Base-by-base conservation (phyloP, 1,284 basidiomycete species). In the Pisolithus thermaeus region DNA sequence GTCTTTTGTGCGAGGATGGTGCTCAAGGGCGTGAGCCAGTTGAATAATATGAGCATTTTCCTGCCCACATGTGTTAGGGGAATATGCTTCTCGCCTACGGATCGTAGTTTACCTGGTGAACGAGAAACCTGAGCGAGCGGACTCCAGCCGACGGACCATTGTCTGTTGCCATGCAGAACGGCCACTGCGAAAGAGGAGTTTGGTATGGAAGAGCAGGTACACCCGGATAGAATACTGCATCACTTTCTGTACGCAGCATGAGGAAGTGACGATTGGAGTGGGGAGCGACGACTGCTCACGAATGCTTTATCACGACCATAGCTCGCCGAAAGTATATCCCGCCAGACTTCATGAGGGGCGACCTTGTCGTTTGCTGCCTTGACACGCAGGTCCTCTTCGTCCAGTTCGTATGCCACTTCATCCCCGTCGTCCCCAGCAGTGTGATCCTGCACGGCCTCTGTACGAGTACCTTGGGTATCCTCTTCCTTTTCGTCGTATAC, bases 291-390 rank as follows among this genome's bases (percentile, higher is more conserved):
- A 36, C 56, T 52, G 78, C 86, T 64, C 69, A 90, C 89, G 62
- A 91, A 85, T 27, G 83, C 80, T 68, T 91, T 91, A 67, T 91
- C 89, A 58, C 89, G 75, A 41, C 88, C 88, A 56, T 80, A 76
- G 57, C 84, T 86, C 14, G 85, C 84, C 58, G 80, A 73, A 48
- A 91, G 70, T 66, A 91, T 77, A 54, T 90, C 88, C 57, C 80
- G 75, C 87, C 84, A 90, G 4, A 91, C 75, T 39, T 87, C 85
- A 60, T 85, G 84, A 47, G 65, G 69, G 35, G 73, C 69, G 28
- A 86, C 70, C 50, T 67, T 74, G 55, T 64, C 63, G 55, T 74
- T 72, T 9, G 70, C 72, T 38, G 65, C 68, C 59, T 74, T 67
- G 20, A 70, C 69, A 37, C 64, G 65, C 43, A 76, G 76, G 36